phyloP scores from a whole-genome alignment of 1,284 basidiomycete genomes.

The Leccinum solheimii region DNA sequence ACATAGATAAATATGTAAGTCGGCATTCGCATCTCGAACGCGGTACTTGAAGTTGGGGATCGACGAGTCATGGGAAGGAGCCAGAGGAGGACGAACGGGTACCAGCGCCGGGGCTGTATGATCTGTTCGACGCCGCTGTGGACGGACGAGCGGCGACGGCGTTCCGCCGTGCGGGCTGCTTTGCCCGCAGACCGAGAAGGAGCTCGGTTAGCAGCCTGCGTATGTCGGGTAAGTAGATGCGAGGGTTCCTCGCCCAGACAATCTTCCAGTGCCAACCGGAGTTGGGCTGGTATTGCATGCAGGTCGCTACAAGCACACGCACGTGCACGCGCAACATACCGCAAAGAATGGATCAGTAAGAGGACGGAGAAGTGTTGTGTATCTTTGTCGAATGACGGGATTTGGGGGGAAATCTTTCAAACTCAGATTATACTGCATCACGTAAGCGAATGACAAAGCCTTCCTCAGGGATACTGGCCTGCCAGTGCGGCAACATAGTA shows the following conservation, averaged over 20 bases:
- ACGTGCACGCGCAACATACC: no score
- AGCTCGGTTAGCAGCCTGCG: constrained; percentile 79
- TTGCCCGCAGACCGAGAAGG: constrained; percentile 79
- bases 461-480: no score
- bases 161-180: constrained; percentile 70
- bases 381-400: no score
- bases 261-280: constrained; percentile 81
- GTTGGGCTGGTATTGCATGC: constrained; percentile 74
- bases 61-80: constrained; percentile 9
- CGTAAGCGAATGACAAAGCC: no score
- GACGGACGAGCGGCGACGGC: constrained; percentile 13
- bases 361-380: no score
- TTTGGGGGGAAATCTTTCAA: no score
- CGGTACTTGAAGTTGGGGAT: no score
- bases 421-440: no score
- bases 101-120: background rate
- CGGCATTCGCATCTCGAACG: no score
- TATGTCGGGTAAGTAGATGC: constrained; percentile 81
- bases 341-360: no score
- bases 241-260: constrained; percentile 86
- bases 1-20: no score
- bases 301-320: constrained; percentile 57
- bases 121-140: constrained; percentile 4
- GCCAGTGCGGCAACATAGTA: no score
- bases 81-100: background rate